Conservation (phyloP, 2,329 filamentous ascomycete species). For the Sporothrix variecibatus region DNA sequence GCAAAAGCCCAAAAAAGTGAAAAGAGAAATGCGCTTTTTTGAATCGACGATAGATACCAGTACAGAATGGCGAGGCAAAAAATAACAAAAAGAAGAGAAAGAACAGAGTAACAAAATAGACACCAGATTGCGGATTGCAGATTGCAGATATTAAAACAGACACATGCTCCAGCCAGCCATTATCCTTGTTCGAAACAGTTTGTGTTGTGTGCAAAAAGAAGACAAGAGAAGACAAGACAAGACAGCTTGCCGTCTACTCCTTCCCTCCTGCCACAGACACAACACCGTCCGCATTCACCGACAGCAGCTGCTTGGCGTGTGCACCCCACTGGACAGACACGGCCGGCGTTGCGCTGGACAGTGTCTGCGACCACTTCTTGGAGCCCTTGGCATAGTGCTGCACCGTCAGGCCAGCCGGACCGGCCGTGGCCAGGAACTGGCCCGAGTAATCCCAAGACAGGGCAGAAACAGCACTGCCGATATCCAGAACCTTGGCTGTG, state of each 20-base stretch:
- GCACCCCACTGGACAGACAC: conserved; percentile 77
- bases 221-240: neutral
- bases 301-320: conserved; percentile 71
- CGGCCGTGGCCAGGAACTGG: conserved; percentile 84
- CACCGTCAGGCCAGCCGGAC: conserved; percentile 77
- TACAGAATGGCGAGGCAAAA: neutral
- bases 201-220: neutral
- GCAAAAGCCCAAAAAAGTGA: neutral
- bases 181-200: neutral
- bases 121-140: neutral
- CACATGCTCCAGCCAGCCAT: neutral
- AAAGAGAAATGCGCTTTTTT: neutral
- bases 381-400: conserved; percentile 85
- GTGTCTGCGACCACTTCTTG: conserved; percentile 86
- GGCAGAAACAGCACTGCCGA: conserved; percentile 75
- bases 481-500: conserved; percentile 81
- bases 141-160: neutral
- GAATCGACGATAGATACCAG: neutral
- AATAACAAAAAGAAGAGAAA: neutral
- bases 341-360: conserved; percentile 73
- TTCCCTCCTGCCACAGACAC: conserved; percentile 68
- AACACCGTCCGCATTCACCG: conserved; percentile 72
- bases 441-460: conserved; percentile 93
- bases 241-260: conserved; percentile 40
- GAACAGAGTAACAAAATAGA: neutral